Conservation (phyloP, 2,329 filamentous ascomycete genomes). For the Apiospora aurea region DNA sequence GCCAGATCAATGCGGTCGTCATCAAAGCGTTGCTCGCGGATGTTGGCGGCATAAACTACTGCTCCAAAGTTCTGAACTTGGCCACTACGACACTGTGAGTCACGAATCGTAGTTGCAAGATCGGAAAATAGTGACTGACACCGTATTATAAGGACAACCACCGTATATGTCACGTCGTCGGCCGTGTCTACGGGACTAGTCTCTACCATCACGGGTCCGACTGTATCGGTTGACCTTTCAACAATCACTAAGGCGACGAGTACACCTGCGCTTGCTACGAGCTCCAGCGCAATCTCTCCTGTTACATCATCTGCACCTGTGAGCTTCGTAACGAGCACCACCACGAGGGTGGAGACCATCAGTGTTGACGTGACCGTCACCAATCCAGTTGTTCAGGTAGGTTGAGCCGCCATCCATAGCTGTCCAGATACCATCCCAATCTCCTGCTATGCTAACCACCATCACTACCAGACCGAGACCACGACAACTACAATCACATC, state of each 20-base stretch:
- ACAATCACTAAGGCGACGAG: background rate
- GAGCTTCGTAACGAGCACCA: background rate
- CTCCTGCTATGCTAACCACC: slow-evolving; percentile 5
- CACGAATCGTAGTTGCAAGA: too few relatives aligned
- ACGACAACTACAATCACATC: slow-evolving; percentile 21
- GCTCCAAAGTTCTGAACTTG: slow-evolving; percentile 9
- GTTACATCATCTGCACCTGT: background rate
- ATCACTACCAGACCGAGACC: background rate
- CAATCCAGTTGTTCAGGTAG: slow-evolving; percentile 24
- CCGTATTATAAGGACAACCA: background rate
- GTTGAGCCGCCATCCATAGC: background rate
- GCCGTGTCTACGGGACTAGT: background rate
- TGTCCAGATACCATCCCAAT: slow-evolving; percentile 6
- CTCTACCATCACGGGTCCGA: background rate
- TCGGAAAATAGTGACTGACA: background rate
- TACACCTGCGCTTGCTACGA: background rate
- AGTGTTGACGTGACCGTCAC: slow-evolving; percentile 23
- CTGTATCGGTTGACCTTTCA: background rate
- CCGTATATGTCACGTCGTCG: background rate
- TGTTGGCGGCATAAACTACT: slow-evolving; percentile 26
- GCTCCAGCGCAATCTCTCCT: background rate
- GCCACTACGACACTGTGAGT: background rate
- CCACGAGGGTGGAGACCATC: background rate
- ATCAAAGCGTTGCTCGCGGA: slow-evolving; percentile 27
- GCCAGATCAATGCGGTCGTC: slow-evolving; percentile 25